Evolutionary conservation across 768 basidiomycete species (phyloP).

Genomic region (Pulveroboletus sp.): DNA sequence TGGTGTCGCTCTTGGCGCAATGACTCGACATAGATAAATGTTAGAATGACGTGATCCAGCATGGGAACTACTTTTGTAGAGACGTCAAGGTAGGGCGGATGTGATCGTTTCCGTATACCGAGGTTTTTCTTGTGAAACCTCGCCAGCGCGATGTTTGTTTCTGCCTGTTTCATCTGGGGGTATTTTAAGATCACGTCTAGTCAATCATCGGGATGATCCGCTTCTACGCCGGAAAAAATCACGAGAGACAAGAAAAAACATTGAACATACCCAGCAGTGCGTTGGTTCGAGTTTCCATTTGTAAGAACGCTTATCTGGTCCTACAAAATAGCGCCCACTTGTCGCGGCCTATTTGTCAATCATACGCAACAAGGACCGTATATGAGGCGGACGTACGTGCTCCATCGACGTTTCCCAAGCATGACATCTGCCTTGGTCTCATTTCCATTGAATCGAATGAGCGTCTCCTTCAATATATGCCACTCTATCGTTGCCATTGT

Average conservation of each 20-base stretch:
- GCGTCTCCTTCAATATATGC: constrained; percentile 25
- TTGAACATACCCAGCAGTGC: constrained; percentile 24
- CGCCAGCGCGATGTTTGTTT: constrained; percentile 11
- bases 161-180: constrained; percentile 21
- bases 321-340: constrained; percentile 33
- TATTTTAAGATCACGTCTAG: neutral
- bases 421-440: constrained; percentile 25
- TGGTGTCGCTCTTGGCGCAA: constrained; percentile 20
- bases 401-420: constrained; percentile 22
- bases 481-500: constrained; percentile 37
- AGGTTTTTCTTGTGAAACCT: constrained; percentile 26
- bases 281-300: constrained; percentile 33
- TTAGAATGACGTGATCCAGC: constrained; percentile 28
- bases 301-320: constrained; percentile 32
- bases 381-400: constrained; percentile 14
- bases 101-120: constrained; percentile 18
- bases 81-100: constrained; percentile 27
- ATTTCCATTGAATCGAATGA: constrained; percentile 30
- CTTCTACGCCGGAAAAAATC: neutral
- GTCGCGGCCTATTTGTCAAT: neutral
- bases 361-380: neutral
- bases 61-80: constrained; percentile 18
- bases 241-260: neutral
- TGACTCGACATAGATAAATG: constrained; percentile 27
- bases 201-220: neutral